Conservation (phyloP, 805 yeast species). For the Candida schatavii region DNA sequence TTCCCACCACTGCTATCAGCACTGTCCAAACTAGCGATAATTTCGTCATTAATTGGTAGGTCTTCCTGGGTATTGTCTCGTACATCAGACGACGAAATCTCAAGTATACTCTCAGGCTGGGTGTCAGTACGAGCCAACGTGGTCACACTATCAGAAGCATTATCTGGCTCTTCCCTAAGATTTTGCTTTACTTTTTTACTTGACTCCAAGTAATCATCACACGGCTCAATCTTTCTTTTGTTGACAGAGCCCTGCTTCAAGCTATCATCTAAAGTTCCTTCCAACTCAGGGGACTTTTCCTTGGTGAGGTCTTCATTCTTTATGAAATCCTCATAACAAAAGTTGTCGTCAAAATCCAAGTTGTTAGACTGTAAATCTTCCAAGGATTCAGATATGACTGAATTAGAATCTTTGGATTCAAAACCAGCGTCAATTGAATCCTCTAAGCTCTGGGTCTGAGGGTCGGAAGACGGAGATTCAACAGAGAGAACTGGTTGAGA, state of each 20-base stretch:
- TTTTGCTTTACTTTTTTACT: neutral
- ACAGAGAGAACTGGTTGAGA: neutral
- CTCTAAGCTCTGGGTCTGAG: neutral
- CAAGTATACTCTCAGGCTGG: neutral
- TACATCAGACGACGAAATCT: neutral
- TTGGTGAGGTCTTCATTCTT: neutral
- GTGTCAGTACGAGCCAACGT: too few relatives aligned
- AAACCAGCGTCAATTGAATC: neutral
- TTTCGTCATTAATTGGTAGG: neutral
- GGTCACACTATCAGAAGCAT: too few relatives aligned
- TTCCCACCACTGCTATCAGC: neutral
- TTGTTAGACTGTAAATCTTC: neutral
- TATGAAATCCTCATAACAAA: conserved; percentile 1
- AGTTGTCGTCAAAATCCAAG: conserved; percentile 2
- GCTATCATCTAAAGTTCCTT: neutral
- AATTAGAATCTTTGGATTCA: neutral
- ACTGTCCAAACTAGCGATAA: neutral
- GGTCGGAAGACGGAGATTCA: neutral
- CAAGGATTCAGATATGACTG: neutral
- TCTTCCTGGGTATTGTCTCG: neutral
- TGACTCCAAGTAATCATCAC: too few relatives aligned
- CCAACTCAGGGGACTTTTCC: conserved; percentile 2
- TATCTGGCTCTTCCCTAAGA: neutral
- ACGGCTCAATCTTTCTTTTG: too few relatives aligned
- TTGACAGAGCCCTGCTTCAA: neutral